Base-by-base conservation (phyloP, 2,329 filamentous ascomycete genomes). In the Aspergillus sp. region DNA sequence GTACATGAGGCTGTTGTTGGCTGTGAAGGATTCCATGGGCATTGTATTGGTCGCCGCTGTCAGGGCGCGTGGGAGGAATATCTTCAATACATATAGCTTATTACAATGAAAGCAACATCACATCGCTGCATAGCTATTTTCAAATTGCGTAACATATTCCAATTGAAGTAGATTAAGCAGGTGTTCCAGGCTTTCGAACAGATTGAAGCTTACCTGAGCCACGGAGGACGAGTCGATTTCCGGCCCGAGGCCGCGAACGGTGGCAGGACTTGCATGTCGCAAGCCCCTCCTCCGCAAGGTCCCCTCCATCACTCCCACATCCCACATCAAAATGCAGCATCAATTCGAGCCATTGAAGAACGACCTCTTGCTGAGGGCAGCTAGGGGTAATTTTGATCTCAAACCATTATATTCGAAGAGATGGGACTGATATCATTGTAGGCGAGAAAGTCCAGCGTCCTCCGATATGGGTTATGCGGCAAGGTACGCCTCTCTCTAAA, bases 391-490 rank as follows among this genome's bases (percentile, higher is more conserved):
- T 56, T 57, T 30, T 17, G 17, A 32, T 8, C 3, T 17, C 19
- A 38, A 50, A n/a, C 48, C 11, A 8, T 15, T 19, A 41, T 60
- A 32, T 36, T 8, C 19, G 13, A 58, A 25, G 54, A 49, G n/a
- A 42, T 41, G 19, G 49, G 38, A 42, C 59, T 68, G 66, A 70
- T 63, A 59, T 58, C 56, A 66, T 68, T 66, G 57, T 72, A 96
- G 93, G 94, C 76, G 85, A 97, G 80, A 88, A 88, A 75, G 91
- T 98, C 67, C 92, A 97, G 79, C 88, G 95, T 66, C 90, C 95
- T 63, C 95, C 95, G 60, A 91, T 96, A 83, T 99, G 95, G 95
- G 92, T 99, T 75, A 99, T 99, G 95, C 90, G 95, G 79, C 95
- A 99, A 87, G 92, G 92, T 94, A 82, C 77, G 77, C 69, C 67